Conservation (phyloP, 2,329 filamentous ascomycete genomes). For the Penicillium sp. region DNA sequence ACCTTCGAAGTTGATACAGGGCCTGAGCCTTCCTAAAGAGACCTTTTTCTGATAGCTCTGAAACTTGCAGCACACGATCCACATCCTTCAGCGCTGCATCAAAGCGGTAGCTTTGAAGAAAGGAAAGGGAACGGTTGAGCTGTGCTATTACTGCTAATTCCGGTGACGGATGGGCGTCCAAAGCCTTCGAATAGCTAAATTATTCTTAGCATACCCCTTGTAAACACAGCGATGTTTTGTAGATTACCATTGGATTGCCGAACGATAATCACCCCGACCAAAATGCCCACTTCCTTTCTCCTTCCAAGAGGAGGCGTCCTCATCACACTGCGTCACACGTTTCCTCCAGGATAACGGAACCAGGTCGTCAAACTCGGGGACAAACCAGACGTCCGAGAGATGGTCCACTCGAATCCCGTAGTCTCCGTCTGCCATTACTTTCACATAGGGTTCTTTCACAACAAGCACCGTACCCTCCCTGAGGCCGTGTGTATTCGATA, state of each 20-base stretch:
- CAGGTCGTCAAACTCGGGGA: slow-evolving; percentile 38
- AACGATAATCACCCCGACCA: slow-evolving; percentile 11
- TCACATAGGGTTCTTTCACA: slow-evolving; percentile 58
- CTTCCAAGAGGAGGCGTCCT: slow-evolving; percentile 9
- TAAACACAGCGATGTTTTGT: neutral
- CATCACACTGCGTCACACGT: neutral
- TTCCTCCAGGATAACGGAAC: slow-evolving; percentile 44
- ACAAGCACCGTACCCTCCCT: slow-evolving; percentile 39
- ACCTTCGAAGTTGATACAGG: slow-evolving; percentile 47
- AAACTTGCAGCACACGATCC: slow-evolving; percentile 15
- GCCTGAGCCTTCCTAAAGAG: slow-evolving; percentile 49
- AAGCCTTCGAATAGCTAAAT: slow-evolving; percentile 41
- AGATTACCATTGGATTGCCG: slow-evolving; percentile 31
- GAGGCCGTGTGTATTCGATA: slow-evolving; percentile 38
- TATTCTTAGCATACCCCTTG: slow-evolving; percentile 5
- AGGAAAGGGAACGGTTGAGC: slow-evolving; percentile 41
- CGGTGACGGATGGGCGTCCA: slow-evolving; percentile 33
- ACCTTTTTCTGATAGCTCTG: slow-evolving; percentile 42
- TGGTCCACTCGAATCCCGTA: slow-evolving; percentile 56
- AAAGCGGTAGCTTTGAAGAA: slow-evolving; percentile 32
- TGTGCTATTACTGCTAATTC: slow-evolving; percentile 37
- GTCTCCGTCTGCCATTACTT: slow-evolving; percentile 37
- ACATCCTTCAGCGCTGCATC: slow-evolving; percentile 39
- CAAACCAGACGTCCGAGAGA: slow-evolving; percentile 48
- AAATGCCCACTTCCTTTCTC: slow-evolving; percentile 37